phyloP scores from a whole-genome alignment of 495 filamentous ascomycete genomes.

The Trichoderma gamsii region DNA sequence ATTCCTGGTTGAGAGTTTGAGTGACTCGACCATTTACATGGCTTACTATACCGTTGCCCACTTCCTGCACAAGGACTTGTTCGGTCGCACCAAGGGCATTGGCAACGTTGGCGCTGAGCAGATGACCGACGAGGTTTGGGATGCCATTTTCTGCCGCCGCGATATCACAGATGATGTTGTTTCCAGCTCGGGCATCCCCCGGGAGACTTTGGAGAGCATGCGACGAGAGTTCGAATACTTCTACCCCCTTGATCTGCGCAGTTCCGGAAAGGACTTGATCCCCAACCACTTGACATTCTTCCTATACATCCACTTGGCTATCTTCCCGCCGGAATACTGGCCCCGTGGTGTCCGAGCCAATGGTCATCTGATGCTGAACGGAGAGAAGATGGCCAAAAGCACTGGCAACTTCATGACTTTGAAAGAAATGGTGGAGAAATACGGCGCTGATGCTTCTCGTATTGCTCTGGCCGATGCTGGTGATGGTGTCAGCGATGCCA shows the following conservation, averaged over 20 bases:
- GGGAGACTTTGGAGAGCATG: constrained; percentile 67
- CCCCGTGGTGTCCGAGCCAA: constrained; percentile 77
- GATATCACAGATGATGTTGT: constrained; percentile 59
- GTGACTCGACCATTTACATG: constrained; percentile 91
- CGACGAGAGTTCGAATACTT: constrained; percentile 91
- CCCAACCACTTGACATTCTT: constrained; percentile 92
- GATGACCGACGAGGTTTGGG: constrained; percentile 96
- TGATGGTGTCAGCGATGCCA: constrained; percentile 91
- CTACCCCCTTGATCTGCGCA: constrained; percentile 83
- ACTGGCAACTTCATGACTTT: constrained; percentile 96
- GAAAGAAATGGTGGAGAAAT: constrained; percentile 79
- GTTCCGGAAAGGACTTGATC: constrained; percentile 82
- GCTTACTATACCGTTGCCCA: constrained; percentile 95
- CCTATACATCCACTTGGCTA: constrained; percentile 88
- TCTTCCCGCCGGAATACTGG: constrained; percentile 85
- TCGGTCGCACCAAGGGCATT: constrained; percentile 63
- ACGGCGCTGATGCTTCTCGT: constrained; percentile 85
- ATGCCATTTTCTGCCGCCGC: constrained; percentile 69
- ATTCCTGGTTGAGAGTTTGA: constrained; percentile 87
- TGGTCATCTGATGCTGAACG: constrained; percentile 88
- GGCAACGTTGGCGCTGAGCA: constrained; percentile 67
- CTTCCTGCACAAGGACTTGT: constrained; percentile 70
- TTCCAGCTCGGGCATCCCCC: constrained; percentile 57
- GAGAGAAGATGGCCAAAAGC: constrained; percentile 94
- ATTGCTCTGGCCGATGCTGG: constrained; percentile 92